Base-by-base conservation (phyloP, 495 filamentous ascomycete genomes). In the Tuber brumale region DNA sequence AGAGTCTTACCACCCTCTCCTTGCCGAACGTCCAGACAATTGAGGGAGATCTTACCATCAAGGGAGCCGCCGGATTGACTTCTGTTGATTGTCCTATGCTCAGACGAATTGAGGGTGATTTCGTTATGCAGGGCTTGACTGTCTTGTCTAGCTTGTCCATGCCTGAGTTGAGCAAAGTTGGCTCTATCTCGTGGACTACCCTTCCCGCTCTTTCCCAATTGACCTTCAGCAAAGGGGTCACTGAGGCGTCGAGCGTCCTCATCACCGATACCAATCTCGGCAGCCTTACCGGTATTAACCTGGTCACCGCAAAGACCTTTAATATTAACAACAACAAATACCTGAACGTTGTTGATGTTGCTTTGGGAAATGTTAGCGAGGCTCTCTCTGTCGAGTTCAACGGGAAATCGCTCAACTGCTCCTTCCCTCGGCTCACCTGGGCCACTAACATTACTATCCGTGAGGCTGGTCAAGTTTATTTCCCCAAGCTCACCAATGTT, bases 401-500 rank as follows among this genome's bases (percentile, higher is more conserved):
- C 83, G 89, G 89, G 75, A 84, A 86, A 69, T 85, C 86, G 70
- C 84, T 94, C 57, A 82, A 83, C 3, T 87, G 91, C 76, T 83
- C 83, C 14, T 90, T 98, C 84, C 92, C 94, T 78, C 89, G 94
- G 86, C 89, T 99, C 43, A 85, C 86, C 76, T 90, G 87, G 85
- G 93, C 91, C 74, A 88, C 85, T 83, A 93, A 97, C 88, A 90
- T 97, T 87, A 94, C 93, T 73, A 90, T 97, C 86, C 88, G 91
- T 84, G 95, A 97, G 86, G 91, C 92, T 86, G 90, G 90, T 78
- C 86, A 84, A 69, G 86, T 97, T 84, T 86, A 84, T 31, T 85
- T 95, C 46, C 95, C 95, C 23, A 91, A 92, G n/a, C 90, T 99
- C 61, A 82, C 88, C 77, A 86, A 86, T 44, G 89, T 97, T 72